Percentiles rank a stretch among this genome's conserved stretches.
Evolutionary conservation across 192 early-diverging fungal species (phyloP).

Genomic region (Dimargaris verticillata): DNA sequence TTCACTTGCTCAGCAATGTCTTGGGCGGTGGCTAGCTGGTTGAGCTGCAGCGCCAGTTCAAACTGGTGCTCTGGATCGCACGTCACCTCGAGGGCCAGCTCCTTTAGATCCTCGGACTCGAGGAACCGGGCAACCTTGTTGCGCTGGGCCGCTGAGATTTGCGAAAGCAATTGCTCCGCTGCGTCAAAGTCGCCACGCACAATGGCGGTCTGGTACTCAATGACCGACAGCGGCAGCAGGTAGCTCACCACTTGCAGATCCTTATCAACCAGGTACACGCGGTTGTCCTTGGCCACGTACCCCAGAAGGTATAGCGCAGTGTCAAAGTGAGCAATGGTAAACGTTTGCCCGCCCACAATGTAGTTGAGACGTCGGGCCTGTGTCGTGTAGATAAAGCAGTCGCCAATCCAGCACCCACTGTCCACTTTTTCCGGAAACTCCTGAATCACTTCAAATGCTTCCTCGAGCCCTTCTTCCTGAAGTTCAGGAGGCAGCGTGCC

Average conservation of each 20-base stretch:
- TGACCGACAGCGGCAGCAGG: slow-evolving; percentile 75
- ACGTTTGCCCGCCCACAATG: slow-evolving; percentile 76
- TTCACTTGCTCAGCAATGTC: slow-evolving; percentile 70
- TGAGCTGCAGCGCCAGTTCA: slow-evolving; percentile 81
- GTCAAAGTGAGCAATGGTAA: slow-evolving; percentile 94
- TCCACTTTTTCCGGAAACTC: slow-evolving; percentile 85
- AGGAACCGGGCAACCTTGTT: slow-evolving; percentile 89
- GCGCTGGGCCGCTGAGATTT: slow-evolving; percentile 73
- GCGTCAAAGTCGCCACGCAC: slow-evolving; percentile 80
- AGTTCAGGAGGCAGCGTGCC: slow-evolving; percentile 24
- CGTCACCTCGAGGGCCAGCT: slow-evolving; percentile 86
- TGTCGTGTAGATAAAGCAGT: slow-evolving; percentile 98
- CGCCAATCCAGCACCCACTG: slow-evolving; percentile 94
- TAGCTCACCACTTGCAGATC: slow-evolving; percentile 82
- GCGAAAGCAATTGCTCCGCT: slow-evolving; percentile 65
- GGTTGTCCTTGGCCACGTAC: slow-evolving; percentile 84
- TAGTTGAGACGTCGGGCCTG: slow-evolving; percentile 84
- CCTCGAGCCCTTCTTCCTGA: slow-evolving; percentile 89
- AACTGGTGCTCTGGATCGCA: slow-evolving; percentile 91
- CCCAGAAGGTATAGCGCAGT: slow-evolving; percentile 80
- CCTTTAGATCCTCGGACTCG: slow-evolving; percentile 81
- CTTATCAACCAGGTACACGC: slow-evolving; percentile 89
- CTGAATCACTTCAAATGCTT: slow-evolving; percentile 85
- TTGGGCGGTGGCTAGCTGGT: slow-evolving; percentile 64
- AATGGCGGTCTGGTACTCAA: slow-evolving; percentile 97